phyloP scores from a whole-genome alignment of 768 basidiomycete genomes.

The Nevesoporus exiguus region DNA sequence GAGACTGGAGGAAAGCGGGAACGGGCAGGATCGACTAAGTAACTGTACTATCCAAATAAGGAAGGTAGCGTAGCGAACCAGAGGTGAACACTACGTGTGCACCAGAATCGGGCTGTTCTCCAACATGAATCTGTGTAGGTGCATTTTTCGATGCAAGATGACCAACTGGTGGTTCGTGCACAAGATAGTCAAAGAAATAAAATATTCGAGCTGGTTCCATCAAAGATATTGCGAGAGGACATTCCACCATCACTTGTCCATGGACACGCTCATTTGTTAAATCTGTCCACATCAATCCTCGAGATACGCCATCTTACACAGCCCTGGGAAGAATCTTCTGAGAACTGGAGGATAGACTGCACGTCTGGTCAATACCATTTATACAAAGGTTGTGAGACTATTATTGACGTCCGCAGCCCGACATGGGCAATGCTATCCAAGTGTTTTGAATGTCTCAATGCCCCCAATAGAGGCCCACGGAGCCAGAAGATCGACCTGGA shows the following conservation, averaged over 20 bases:
- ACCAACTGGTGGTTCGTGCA: conserved; percentile 9
- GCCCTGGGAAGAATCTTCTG: conserved; percentile 15
- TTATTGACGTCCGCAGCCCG: conserved; percentile 17
- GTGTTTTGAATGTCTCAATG: not conserved
- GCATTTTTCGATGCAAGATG: too few relatives aligned
- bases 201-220: conserved; percentile 18
- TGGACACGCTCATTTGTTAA: conserved; percentile 23
- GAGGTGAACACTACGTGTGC: too few relatives aligned
- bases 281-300: conserved; percentile 9
- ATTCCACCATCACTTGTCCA: conserved; percentile 15
- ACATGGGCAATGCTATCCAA: not conserved
- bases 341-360: conserved; percentile 21
- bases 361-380: not conserved
- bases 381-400: not conserved
- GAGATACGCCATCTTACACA: conserved; percentile 19
- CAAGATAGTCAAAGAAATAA: not conserved
- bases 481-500: too few relatives aligned
- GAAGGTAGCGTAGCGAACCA: too few relatives aligned
- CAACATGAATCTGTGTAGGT: too few relatives aligned
- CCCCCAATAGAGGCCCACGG: too few relatives aligned
- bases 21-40: too few relatives aligned
- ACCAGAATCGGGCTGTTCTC: too few relatives aligned
- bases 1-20: too few relatives aligned
- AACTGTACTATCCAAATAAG: too few relatives aligned
- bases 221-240: conserved; percentile 8